Base-by-base conservation (phyloP, 768 basidiomycete species). In the Trametes elegans region DNA sequence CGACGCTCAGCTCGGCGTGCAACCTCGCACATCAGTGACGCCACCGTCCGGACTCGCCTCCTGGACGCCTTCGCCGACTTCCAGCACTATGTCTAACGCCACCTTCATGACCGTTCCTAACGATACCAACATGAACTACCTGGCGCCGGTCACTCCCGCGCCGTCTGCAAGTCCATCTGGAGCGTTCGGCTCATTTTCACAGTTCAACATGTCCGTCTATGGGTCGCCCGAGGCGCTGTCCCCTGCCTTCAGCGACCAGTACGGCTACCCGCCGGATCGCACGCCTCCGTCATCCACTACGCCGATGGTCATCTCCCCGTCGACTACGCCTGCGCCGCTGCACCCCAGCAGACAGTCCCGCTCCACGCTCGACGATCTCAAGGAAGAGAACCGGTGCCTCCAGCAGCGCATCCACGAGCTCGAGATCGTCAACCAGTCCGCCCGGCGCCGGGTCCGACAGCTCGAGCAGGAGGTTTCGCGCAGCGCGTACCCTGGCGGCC, bases 371-470 rank as follows among this genome's bases (percentile, higher is more conserved):
- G 68, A 70, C 21, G 55, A 64, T 6, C 53, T 65, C 49, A 78
- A 82, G 26, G 77, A 77, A 6, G 85, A 88, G 62, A 67, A 86
- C 40, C 74, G 70, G 19, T 72, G 69, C 26, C 79, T 90, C 24
- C 80, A 80, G 35, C 79, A 76, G 59, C 77, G 74, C 55, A 73
- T 90, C 44, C 78, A 73, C 18, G 84, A 89, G 57, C 77, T 88
- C 32, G 86, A 90, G 70, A 75, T 77, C 50, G 76, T 80, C 57
- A 79, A 82, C 62, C 74, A 79, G 39, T 76, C 77, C 23, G 75
- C 75, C 28, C 76, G 76, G 29, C 66, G 74, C 57, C 79, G 79
- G 29, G 72, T 79, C 31, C 69, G 72, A 36, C 73, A 77, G 59
- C 74, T 85, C 52, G 79, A 81, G 66, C 64, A 61, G 34, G 73